These are phyloP conservation scores for Casuarina glauca DNA, from an alignment of 306 rosid genomes.

Conservation along the genomic window DNA sequence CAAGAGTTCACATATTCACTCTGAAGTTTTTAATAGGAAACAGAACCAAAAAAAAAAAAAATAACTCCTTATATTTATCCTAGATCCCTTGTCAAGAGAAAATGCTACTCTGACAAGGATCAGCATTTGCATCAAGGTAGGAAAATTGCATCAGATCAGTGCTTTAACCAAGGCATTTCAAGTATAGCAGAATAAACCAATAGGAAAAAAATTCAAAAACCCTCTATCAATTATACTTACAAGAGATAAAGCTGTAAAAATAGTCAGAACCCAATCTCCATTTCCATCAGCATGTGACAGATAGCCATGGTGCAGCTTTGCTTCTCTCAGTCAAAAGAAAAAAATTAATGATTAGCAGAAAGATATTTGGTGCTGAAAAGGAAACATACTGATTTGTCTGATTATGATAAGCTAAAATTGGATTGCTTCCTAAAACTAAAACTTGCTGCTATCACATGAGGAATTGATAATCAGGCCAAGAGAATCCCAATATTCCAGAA, in stretches of 20 bases:
- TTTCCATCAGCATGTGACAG: conserved; percentile 93
- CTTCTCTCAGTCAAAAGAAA: conserved; percentile 43
- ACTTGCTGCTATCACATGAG: background rate
- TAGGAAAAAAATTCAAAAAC: conserved; percentile 1
- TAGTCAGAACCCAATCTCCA: conserved; percentile 94
- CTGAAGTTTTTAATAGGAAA: background rate
- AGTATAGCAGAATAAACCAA: background rate
- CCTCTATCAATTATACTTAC: conserved; percentile 50
- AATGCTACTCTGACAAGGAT: conserved; percentile 13
- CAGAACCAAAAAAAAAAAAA: background rate
- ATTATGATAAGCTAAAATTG: background rate
- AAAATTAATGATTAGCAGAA: conserved; percentile 18
- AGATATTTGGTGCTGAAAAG: conserved; percentile 19
- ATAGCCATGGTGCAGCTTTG: conserved; percentile 91
- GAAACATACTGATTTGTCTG: background rate
- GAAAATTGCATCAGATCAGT: background rate
- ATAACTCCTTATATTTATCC: background rate
- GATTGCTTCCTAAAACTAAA: background rate
- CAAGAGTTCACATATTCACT: background rate
- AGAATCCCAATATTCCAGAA: background rate
- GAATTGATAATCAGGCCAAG: background rate
- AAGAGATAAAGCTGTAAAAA: conserved; percentile 80
- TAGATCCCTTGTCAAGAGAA: background rate
- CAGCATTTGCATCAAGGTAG: background rate
- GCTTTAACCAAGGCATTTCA: background rate